A percentile compares a stretch with the other conserved stretches of the same genome.
Conservation (phyloP, 495 filamentous ascomycete genomes). For the Lindgomyces ingoldianus region DNA sequence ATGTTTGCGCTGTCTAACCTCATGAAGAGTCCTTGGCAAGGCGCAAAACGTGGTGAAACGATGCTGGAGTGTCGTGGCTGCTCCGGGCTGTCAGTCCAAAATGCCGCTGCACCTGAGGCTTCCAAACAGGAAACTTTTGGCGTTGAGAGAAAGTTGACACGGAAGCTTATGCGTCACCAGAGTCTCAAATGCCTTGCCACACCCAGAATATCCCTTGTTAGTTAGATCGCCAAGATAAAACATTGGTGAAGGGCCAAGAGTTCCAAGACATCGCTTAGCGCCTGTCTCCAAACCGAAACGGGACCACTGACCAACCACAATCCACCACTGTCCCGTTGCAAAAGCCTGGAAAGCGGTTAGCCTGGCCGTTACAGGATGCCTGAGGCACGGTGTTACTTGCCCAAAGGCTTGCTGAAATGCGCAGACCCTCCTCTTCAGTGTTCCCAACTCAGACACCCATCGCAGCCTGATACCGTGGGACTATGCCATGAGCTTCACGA, state of each 20-base stretch:
- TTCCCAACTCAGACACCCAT: background rate
- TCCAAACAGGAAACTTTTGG: conserved; percentile 4
- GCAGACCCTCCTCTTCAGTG: background rate
- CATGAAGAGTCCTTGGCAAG: background rate
- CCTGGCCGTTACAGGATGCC: conserved; percentile 14
- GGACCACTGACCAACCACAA: conserved; percentile 14
- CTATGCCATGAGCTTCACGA: background rate
- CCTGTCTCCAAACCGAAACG: conserved; percentile 15
- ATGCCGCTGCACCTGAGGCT: conserved; percentile 14
- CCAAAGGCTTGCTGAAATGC: background rate
- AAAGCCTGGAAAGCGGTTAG: conserved; percentile 17
- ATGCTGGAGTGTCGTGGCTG: conserved; percentile 2
- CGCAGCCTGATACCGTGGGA: background rate
- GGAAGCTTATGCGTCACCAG: conserved; percentile 11
- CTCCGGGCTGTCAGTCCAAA: background rate
- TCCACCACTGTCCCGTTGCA: background rate
- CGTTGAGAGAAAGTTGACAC: conserved; percentile 1
- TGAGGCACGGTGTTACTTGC: background rate
- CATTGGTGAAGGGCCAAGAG: conserved; percentile 14
- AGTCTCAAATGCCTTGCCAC: conserved; percentile 8
- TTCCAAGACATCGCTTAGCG: conserved; percentile 16
- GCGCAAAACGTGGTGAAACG: conserved; percentile 19
- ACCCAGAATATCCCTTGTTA: background rate
- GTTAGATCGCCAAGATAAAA: conserved; percentile 34
- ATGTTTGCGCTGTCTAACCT: conserved; percentile 21